Evolutionary conservation across 1,139 yeast species (phyloP), one percentile per base, ranked within the genome.

Genomic region (Suhomyces atakaporum): DNA sequence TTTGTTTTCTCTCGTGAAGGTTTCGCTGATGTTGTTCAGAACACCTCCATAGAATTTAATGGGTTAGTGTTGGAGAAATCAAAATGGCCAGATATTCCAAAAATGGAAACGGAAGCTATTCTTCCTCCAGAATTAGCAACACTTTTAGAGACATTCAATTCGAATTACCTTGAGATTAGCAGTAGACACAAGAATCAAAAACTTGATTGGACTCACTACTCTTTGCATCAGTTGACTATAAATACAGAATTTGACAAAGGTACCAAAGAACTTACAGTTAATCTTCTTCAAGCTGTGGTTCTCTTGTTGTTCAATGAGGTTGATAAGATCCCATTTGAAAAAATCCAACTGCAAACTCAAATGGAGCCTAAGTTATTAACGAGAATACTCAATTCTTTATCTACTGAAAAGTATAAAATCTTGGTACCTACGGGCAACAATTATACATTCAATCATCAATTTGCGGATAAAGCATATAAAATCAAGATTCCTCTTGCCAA

Each of bases 81-180:
- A 24, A 47, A 55, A 32, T 71, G 77, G 77, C 74, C 75, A 0
- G 73, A 64, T 24, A 56, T 69, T 8, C 74, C 75, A 2, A 56
- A 56, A 16, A 49, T 42, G 21, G 60, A 54, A 12, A 31, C 46
- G 1, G 53, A 51, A 6, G 28, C 51, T 1, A 22, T 27, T 3
- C 32, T 49, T 15, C 51, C 51, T 4, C 12, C 28, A 2, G 26
- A 29, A 7, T 41, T 47, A 15, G 10, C 43, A 4, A n/a, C 29
- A 3, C 10, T 39, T 7, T 29, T 50, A 29, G 46, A 42, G 22
- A 39, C 38, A 11, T 50, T 49, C 28, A 31, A 40, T 2, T 30
- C 34, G 5, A 35, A 40, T n/a, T 50, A 47, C 19, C 39, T 39
- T 14, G 29, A 24, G n/a, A 32, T 45, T 7, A 38, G 42, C 20